These are phyloP conservation scores for Verticillium zaregamsianum DNA, from an alignment of 2,329 filamentous ascomycete species.

Conservation along the genomic window DNA sequence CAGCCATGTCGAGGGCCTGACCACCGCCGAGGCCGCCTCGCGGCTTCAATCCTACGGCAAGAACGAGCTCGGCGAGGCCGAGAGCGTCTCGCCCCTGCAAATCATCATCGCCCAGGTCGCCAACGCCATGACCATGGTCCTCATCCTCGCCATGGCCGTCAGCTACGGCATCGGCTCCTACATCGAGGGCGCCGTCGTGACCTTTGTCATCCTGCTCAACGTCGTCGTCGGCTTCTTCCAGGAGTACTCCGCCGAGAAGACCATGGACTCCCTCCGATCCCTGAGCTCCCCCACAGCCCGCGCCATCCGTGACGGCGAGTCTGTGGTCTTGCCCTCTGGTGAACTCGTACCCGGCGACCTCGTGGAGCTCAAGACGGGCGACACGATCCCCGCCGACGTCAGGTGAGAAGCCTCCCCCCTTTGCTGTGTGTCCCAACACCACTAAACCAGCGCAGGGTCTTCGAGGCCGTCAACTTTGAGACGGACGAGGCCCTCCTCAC, in stretches of 20 bases:
- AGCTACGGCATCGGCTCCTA: slow-evolving; percentile 48
- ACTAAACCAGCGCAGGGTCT: slow-evolving; percentile 21
- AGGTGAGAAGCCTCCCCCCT: slow-evolving; percentile 16
- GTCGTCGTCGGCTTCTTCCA: slow-evolving; percentile 51
- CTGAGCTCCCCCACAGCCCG: slow-evolving; percentile 45
- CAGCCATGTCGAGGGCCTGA: slow-evolving; percentile 52
- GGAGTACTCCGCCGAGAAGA: slow-evolving; percentile 52
- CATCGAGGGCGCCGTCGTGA: slow-evolving; percentile 52
- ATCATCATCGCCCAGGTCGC: slow-evolving; percentile 59
- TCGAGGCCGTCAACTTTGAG: slow-evolving; percentile 40
- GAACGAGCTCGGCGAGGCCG: slow-evolving; percentile 55
- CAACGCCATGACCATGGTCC: slow-evolving; percentile 63
- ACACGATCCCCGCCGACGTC: slow-evolving; percentile 38
- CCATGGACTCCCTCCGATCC: slow-evolving; percentile 47
- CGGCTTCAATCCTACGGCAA: slow-evolving; percentile 51
- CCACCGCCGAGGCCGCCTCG: slow-evolving; percentile 41
- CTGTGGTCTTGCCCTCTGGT: slow-evolving; percentile 45
- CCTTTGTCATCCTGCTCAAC: slow-evolving; percentile 47
- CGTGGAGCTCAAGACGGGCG: slow-evolving; percentile 48
- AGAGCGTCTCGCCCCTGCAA: slow-evolving; percentile 51
- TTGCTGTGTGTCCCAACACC: not conserved
- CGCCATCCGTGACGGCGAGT: slow-evolving; percentile 45
- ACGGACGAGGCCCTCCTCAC: slow-evolving; percentile 61
- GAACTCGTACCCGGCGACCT: slow-evolving; percentile 56
- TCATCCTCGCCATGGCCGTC: slow-evolving; percentile 49